phyloP scores from a whole-genome alignment of 176 grass and related monocot genomes.

The Hsuehochloa calcarea region DNA sequence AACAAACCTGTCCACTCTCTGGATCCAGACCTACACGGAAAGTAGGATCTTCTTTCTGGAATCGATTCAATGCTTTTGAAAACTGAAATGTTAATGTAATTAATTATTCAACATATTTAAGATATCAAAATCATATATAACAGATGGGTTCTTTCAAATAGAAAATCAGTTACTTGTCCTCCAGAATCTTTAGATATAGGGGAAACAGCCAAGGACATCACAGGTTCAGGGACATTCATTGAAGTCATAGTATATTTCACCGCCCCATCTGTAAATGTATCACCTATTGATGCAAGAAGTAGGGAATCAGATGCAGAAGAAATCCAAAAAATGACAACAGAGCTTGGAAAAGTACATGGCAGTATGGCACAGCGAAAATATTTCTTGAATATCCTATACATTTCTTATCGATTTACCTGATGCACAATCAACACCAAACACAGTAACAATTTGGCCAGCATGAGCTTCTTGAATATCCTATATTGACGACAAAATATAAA shows the following conservation, averaged over 20 bases:
- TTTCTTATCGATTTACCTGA: conserved; percentile 51
- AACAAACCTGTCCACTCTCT: conserved; percentile 84
- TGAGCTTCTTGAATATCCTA: conserved; percentile 99
- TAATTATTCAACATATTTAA: conserved; percentile 29
- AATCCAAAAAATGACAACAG: neutral
- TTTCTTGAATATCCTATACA: neutral
- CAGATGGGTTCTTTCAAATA: conserved; percentile 3
- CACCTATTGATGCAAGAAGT: conserved; percentile 55
- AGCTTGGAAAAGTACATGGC: neutral
- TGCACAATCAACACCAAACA: conserved; percentile 96
- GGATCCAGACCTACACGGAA: conserved; percentile 93
- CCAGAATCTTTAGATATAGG: conserved; percentile 98
- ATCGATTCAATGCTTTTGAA: conserved; percentile 97
- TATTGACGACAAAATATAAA: conserved; percentile 20
- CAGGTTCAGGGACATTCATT: conserved; percentile 98
- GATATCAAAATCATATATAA: conserved; percentile 13
- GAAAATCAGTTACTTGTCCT: conserved; percentile 74
- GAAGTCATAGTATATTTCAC: conserved; percentile 99
- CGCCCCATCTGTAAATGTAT: conserved; percentile 95
- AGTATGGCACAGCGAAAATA: conserved; percentile 2
- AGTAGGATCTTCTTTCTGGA: conserved; percentile 96
- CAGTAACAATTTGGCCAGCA: conserved; percentile 97
- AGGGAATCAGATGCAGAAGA: conserved; percentile 19
- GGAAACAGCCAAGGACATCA: conserved; percentile 96
- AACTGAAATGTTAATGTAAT: conserved; percentile 55